Conservation (phyloP, 2,329 filamentous ascomycete species). For the Akanthomyces lecanii region DNA sequence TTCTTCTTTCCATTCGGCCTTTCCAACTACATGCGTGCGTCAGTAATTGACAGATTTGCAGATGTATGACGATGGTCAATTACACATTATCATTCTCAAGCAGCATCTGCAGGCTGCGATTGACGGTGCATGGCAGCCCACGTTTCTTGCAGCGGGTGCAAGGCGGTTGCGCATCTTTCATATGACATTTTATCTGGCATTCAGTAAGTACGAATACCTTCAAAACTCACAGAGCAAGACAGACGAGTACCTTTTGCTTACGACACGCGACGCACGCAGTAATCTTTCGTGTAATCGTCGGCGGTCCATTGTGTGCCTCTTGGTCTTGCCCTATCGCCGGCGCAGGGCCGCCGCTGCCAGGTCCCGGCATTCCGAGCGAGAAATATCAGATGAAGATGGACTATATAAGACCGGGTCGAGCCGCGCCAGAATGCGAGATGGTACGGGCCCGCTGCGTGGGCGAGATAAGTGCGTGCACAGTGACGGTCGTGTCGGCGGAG, state of each 20-base stretch:
- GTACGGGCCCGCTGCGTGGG: not conserved
- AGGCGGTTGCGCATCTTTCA: conserved; percentile 33
- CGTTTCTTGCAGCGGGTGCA: conserved; percentile 38
- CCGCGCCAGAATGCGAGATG: not conserved
- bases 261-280: conserved; percentile 37
- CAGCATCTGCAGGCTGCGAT: conserved; percentile 38
- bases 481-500: not conserved
- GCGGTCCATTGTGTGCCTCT: conserved; percentile 19
- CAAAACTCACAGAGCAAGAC: not conserved
- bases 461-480: not conserved
- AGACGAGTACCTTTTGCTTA: conserved; percentile 30
- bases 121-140: conserved; percentile 37
- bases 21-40: conserved; percentile 32
- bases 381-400: not conserved
- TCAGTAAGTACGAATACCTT: not conserved
- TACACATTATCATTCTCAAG: conserved; percentile 35
- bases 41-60: not conserved
- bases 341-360: not conserved
- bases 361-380: conserved; percentile 10
- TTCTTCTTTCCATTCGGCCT: conserved; percentile 32
- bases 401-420: not conserved
- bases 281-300: conserved; percentile 32
- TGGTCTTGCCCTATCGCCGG: not conserved
- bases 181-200: conserved; percentile 37
- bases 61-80: not conserved